Evolutionary conservation across 805 yeast genomes (phyloP).

Genomic region (Sugiyamaella chiloensis): DNA sequence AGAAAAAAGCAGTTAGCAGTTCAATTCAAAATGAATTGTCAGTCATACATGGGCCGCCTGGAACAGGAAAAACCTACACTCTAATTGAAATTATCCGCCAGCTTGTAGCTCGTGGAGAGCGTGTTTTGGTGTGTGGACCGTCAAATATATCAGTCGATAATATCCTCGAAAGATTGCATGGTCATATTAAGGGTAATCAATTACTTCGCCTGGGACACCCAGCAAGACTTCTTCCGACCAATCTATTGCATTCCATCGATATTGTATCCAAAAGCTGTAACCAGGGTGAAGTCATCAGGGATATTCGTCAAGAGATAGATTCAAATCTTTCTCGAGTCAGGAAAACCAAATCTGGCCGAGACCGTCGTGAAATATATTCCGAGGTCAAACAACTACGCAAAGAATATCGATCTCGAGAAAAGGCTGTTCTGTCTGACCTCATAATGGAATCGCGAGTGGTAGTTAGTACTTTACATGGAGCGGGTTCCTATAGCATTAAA

Average conservation of each 20-base stretch:
- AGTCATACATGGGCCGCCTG: slow-evolving; percentile 78
- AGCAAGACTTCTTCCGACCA: slow-evolving; percentile 66
- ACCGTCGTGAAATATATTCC: slow-evolving; percentile 62
- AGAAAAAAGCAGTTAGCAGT: slow-evolving; percentile 65
- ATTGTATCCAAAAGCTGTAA: slow-evolving; percentile 58
- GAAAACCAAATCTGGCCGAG: slow-evolving; percentile 60
- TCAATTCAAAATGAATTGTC: slow-evolving; percentile 51
- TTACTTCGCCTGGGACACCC: slow-evolving; percentile 93
- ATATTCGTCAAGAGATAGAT: slow-evolving; percentile 69
- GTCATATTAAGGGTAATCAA: slow-evolving; percentile 41
- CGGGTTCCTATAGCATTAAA: slow-evolving; percentile 70
- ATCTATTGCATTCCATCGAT: slow-evolving; percentile 72
- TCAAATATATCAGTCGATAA: slow-evolving; percentile 93
- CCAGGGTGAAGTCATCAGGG: slow-evolving; percentile 59
- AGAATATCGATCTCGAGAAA: slow-evolving; percentile 67
- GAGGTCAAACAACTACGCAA: slow-evolving; percentile 66
- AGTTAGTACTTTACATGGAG: slow-evolving; percentile 82
- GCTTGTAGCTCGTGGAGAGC: slow-evolving; percentile 47
- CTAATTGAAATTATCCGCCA: slow-evolving; percentile 78
- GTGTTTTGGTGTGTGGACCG: slow-evolving; percentile 88
- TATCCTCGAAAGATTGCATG: slow-evolving; percentile 68
- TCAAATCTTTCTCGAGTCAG: slow-evolving; percentile 48
- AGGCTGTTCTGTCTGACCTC: slow-evolving; percentile 55
- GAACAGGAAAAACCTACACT: slow-evolving; percentile 84
- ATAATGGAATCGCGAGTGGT: slow-evolving; percentile 64